Percentiles rank a stretch among this genome's conserved stretches.
Evolutionary conservation across 2,329 filamentous ascomycete species (phyloP).

Genomic region (Ustulina deusta): DNA sequence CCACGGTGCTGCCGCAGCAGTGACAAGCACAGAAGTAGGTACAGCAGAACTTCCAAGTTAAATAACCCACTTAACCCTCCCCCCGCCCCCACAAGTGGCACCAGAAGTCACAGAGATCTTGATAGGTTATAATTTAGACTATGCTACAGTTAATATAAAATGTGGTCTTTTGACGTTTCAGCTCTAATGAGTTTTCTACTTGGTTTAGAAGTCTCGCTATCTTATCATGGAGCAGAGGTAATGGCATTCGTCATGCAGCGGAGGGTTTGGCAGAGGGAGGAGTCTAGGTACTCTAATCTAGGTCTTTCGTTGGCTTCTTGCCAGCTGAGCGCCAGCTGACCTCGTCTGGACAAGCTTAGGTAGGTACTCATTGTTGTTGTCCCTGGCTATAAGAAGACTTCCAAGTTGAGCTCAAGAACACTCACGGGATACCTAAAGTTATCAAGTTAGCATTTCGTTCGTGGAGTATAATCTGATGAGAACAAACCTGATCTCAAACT

Average conservation of each 20-base stretch:
- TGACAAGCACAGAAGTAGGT: too few species aligned
- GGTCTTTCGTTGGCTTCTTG: background rate
- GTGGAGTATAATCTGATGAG: background rate
- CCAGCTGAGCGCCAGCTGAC: background rate
- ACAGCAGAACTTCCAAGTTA: too few species aligned
- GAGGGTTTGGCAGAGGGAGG: conserved; percentile 5
- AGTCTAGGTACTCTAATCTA: conserved; percentile 11
- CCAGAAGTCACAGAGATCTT: background rate
- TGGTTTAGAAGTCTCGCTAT: background rate
- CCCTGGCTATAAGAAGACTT: conserved; percentile 81
- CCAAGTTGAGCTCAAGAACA: conserved; percentile 93
- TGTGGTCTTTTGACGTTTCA: background rate
- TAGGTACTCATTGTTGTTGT: background rate
- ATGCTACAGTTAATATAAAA: background rate
- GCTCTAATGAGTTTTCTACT: background rate
- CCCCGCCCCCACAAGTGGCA: background rate
- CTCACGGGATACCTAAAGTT: conserved; percentile 74
- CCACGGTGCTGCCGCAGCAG: too few species aligned
- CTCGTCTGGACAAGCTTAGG: background rate
- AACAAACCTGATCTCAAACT: conserved; percentile 64
- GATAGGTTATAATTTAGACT: background rate
- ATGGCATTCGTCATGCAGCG: background rate
- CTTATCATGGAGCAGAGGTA: background rate
- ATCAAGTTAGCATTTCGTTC: conserved; percentile 23
- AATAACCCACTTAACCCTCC: background rate